phyloP scores from a whole-genome alignment of 371 early-diverging fungal genomes.

The Mortierella sp. region DNA sequence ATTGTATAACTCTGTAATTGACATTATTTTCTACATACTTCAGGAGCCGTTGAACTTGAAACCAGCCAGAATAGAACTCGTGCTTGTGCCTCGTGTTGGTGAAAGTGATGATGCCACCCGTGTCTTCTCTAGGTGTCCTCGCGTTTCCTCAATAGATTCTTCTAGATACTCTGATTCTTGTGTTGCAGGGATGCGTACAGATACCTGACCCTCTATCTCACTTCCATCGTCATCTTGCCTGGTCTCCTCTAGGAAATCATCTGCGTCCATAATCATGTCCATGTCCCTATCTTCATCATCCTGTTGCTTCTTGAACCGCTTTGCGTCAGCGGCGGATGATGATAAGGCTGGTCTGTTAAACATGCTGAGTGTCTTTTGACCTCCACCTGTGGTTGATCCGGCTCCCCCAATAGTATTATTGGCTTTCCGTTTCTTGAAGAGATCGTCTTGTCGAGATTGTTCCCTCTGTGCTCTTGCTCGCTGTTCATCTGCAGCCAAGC shows the following conservation, averaged over 20 bases:
- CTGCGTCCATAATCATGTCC: conserved; percentile 45
- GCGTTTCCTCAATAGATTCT: conserved; percentile 40
- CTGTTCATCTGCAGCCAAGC: conserved; percentile 41
- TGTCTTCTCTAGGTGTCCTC: conserved; percentile 38
- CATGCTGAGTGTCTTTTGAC: conserved; percentile 33
- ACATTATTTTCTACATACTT: not conserved
- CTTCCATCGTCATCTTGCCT: conserved; percentile 19
- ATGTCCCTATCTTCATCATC: conserved; percentile 12
- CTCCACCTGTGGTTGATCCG: conserved; percentile 4
- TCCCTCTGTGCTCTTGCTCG: conserved; percentile 25
- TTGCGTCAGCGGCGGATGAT: conserved; percentile 18
- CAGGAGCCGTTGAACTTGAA: conserved; percentile 42
- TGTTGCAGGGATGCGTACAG: conserved; percentile 37
- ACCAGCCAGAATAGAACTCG: conserved; percentile 41
- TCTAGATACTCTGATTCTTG: conserved; percentile 39
- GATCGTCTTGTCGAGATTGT: conserved; percentile 28
- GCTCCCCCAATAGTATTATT: conserved; percentile 11
- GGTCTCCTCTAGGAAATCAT: conserved; percentile 48
- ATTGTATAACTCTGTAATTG: not conserved
- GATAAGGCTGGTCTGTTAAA: conserved; percentile 18
- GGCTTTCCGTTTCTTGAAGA: conserved; percentile 46
- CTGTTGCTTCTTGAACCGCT: conserved; percentile 36
- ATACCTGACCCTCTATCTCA: conserved; percentile 4
- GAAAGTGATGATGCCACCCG: conserved; percentile 32
- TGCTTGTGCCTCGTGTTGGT: conserved; percentile 20